Base-by-base conservation (phyloP, 2,329 filamentous ascomycete genomes). In the Colletotrichum tabaci region DNA sequence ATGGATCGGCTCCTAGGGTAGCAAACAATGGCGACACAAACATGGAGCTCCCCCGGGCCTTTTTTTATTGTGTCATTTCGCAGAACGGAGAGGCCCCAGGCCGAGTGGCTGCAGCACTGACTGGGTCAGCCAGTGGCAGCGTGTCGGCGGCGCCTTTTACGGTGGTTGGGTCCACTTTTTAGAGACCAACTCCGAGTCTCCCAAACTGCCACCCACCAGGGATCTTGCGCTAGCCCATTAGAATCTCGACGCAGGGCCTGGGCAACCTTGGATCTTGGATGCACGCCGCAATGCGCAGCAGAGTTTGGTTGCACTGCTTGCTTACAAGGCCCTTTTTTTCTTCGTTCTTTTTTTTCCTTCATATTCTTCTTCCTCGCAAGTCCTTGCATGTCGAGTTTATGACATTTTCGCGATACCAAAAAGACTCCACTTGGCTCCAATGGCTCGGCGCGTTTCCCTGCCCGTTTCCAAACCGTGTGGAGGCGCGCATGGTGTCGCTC, bases 51-150 rank as follows among this genome's bases (percentile, higher is more conserved):
- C 42, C 46, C 63, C 35, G 46, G 42, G 35, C 40, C 52, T 66
- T 70, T 60, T 61, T 61, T 67, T 47, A 61, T 50, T 61, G 67
- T 61, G 56, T 71, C 67, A 71, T 71, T 71, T 71, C 64, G 44
- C 57, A 61, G 30, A 58, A 47, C n/a, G 44, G 61, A 46, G 50
- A 49, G 61, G 61, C 53, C 67, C 66, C 64, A 40, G 64, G 30
- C 47, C 62, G 67, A 67, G 50, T 58, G 42, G 16, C 18, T 38
- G 26, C 42, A 47, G 26, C 40, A 15, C 23, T 42, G 26, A 15
- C 23, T 42, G 26, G 30, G 26, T 26, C 57, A 61, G 44, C 46
- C 64, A 62, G 53, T 38, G 52, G 40, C 35, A 50, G 23, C 47
- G 42, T 61, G 55, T 44, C 55, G 50, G 67, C 50, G 60, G 56